phyloP scores from a whole-genome alignment of 495 filamentous ascomycete species.

The Venustampulla echinocandica region DNA sequence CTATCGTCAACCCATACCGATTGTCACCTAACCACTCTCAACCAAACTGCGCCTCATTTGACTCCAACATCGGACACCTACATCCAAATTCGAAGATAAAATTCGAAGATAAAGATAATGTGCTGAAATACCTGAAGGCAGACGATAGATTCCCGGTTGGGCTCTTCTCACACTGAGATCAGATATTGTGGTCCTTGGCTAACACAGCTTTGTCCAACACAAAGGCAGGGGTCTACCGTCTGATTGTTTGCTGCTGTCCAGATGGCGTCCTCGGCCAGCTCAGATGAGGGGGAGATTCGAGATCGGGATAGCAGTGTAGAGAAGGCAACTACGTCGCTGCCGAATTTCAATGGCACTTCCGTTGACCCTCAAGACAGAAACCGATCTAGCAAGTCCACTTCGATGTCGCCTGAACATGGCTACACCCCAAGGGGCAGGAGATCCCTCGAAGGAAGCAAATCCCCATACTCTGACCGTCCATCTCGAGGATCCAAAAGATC shows the following conservation, averaged over 20 bases:
- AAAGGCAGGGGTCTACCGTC: conserved; percentile 25
- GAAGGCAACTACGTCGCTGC: conserved; percentile 55
- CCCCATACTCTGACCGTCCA: conserved; percentile 29
- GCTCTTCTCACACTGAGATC: conserved; percentile 34
- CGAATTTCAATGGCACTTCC: conserved; percentile 44
- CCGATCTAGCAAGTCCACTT: conserved; percentile 57
- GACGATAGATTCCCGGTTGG: conserved; percentile 38
- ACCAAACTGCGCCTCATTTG: too few species aligned
- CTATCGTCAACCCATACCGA: too few species aligned
- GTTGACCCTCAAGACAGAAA: conserved; percentile 62
- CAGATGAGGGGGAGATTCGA: conserved; percentile 88
- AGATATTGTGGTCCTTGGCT: conserved; percentile 22
- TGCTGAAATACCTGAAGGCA: conserved; percentile 16
- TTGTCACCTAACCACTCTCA: too few species aligned
- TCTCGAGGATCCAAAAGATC: conserved; percentile 59
- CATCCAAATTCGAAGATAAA: not conserved
- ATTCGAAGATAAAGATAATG: conserved; percentile 10
- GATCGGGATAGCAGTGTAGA: conserved; percentile 61
- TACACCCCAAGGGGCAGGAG: conserved; percentile 39
- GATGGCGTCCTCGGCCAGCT: conserved; percentile 43
- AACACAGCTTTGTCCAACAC: conserved; percentile 21
- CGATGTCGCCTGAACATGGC: conserved; percentile 66
- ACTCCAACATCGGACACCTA: too few species aligned
- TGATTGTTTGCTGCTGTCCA: conserved; percentile 7
- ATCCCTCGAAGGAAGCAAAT: conserved; percentile 48